These are phyloP conservation scores for Fonsecaea nubica DNA, from an alignment of 2,329 filamentous ascomycete genomes.

Conservation along the genomic window DNA sequence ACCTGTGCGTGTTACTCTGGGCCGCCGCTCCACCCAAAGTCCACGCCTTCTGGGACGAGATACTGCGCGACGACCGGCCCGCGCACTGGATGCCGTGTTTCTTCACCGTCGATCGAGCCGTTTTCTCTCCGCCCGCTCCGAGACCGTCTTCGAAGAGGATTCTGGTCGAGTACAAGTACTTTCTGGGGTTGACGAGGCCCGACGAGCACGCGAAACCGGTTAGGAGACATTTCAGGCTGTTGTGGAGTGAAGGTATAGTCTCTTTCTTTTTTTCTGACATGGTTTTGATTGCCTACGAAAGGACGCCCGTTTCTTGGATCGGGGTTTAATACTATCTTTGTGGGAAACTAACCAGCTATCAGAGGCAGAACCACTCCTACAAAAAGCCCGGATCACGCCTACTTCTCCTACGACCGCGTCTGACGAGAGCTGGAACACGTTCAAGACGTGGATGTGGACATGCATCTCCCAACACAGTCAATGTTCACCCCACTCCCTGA, in stretches of 20 bases:
- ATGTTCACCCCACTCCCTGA: background rate
- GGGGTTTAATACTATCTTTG: too few species aligned
- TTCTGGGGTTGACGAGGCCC: background rate
- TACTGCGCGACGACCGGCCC: conserved; percentile 4
- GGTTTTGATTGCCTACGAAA: too few species aligned
- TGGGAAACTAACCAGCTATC: background rate
- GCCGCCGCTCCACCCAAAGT: conserved; percentile 5
- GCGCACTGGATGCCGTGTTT: conserved; percentile 11
- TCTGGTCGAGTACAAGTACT: conserved; percentile 13
- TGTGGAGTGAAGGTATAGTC: background rate
- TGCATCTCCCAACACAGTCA: conserved; percentile 11
- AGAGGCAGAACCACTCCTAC: background rate
- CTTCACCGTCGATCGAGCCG: conserved; percentile 9
- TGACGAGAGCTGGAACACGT: conserved; percentile 6
- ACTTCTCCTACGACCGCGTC: conserved; percentile 1
- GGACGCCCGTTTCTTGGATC: too few species aligned
- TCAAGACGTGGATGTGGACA: conserved; percentile 8
- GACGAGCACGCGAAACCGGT: conserved; percentile 7
- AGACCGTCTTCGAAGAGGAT: background rate
- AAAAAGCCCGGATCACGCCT: background rate
- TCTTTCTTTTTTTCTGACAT: background rate
- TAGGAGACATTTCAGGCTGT: conserved; percentile 8
- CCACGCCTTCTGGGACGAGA: conserved; percentile 7
- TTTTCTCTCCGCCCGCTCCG: background rate
- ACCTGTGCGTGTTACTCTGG: conserved; percentile 8